Base-by-base conservation (phyloP, 2,329 filamentous ascomycete genomes). In the Aspergillus jensenii region DNA sequence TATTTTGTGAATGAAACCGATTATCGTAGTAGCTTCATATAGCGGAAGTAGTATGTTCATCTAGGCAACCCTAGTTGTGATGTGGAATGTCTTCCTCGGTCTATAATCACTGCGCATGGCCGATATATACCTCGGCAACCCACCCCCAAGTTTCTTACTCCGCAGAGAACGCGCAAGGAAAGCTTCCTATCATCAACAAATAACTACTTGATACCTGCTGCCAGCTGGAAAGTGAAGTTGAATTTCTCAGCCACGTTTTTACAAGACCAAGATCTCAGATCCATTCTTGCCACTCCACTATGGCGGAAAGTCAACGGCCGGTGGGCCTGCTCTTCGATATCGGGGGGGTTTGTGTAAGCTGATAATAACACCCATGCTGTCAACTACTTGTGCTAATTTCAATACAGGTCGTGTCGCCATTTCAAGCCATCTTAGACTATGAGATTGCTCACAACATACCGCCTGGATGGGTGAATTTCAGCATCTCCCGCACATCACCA, bases 361-460 rank as follows among this genome's bases (percentile, higher is more conserved):
- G 52, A 44, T 46, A n/a, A 27, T 8, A 23, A 14, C 25, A 21
- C 37, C 50, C 49, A 25, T 25, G 40, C 2, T 35, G 12, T 19
- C 35, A 12, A 33, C 35, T 25, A 15, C 21, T 47, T 41, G 25
- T 5, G 25, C 31, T 48, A 25, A 50, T 60, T 68, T 67, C 41
- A 23, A 23, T 33, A 6, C 64, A 96, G 93, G 91, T 97, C 55
- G 81, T 89, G 23, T 97, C 92, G 1, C 95, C 95, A 9, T 93
- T 99, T 69, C 91, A 96, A 78, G 87, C 90, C 2, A 98, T 99
- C 67, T 82, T 96, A 56, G 89, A 96, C 76, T 97, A 97, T 73
- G 95, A 98, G 73, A 78, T 87, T 54, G 79, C 83, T 59, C 81
- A 90, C 56, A 82, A 82, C 41, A 93, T 98, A 50, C 93, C 93